Base-by-base conservation (phyloP, 306 rosid genomes). In the Quercus gilva region DNA sequence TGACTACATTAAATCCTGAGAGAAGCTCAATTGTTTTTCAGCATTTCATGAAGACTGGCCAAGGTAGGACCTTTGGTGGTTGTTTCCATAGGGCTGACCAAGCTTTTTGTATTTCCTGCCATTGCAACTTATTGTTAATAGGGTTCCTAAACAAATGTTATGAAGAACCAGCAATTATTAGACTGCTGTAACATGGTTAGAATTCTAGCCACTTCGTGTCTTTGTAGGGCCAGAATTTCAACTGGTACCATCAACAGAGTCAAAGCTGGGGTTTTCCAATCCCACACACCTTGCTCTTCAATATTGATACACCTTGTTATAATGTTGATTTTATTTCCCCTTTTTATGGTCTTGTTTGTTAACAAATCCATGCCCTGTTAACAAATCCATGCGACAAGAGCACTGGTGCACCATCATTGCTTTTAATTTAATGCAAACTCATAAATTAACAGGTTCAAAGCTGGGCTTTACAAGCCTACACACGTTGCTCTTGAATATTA, bases 11-110 rank as follows among this genome's bases (percentile, higher is more conserved):
- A 89, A 95, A 95, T 86, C 88, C 95, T 76, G 85, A 83, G 85
- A 91, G 99, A 81, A 83, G 89, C 86, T 88, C 97, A 83, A 91
- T 92, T 81, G 86, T 87, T 75, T 86, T 92, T 88, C 94, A 82
- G 65, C 89, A 90, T 88, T 94, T 90, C 82, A 75, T 88, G 78
- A 67, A 86, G 85, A 86, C 89, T 33, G 92, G 92, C 78, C 86
- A 86, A 87, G 98, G 98, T 94, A 89, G 71, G 81, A 17, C 79
- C 82, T 37, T 33, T 55, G 76, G 71, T 76, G 70, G 57, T 69
- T 78, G 25, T 79, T 71, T 56, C 13, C 26, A 23, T 33, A 0
- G 51, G 52, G 72, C 52, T 2, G 41, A 33, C 72, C 9, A 35
- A 33, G 52, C 11, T 67, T 67, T 37, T 67, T 14, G 17, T 21